A percentile compares a stretch with the other conserved stretches of the same genome.
phyloP scores from a whole-genome alignment of 495 filamentous ascomycete species.

The Sphaerosporella brunnea region DNA sequence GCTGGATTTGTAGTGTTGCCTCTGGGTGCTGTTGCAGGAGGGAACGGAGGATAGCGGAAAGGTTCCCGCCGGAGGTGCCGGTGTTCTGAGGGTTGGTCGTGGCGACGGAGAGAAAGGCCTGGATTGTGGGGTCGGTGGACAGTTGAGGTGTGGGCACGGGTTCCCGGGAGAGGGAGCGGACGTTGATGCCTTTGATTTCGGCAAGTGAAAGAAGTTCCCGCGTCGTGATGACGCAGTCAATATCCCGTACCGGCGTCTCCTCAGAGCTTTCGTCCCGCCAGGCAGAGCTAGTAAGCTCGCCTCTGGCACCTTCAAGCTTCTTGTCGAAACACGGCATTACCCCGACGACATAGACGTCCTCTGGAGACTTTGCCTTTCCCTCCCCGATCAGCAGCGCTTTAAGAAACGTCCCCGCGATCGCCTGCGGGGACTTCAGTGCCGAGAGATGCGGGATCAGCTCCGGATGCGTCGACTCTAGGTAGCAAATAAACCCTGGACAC shows the following conservation, averaged over 20 bases:
- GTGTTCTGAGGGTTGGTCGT: slow-evolving; percentile 46
- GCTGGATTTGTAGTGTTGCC: slow-evolving; percentile 45
- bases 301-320: slow-evolving; percentile 86
- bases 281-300: slow-evolving; percentile 66
- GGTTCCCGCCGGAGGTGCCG: slow-evolving; percentile 78
- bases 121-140: slow-evolving; percentile 22
- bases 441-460: slow-evolving; percentile 84
- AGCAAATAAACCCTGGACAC: slow-evolving; percentile 96
- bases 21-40: slow-evolving; percentile 51
- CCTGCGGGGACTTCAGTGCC: slow-evolving; percentile 81
- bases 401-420: slow-evolving; percentile 69
- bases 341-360: slow-evolving; percentile 79
- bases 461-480: slow-evolving; percentile 92
- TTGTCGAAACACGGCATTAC: slow-evolving; percentile 99
- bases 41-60: slow-evolving; percentile 58
- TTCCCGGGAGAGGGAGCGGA: slow-evolving; percentile 47
- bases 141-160: slow-evolving; percentile 28
- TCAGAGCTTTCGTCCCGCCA: slow-evolving; percentile 36
- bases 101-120: slow-evolving; percentile 16
- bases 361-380: slow-evolving; percentile 37
- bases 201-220: slow-evolving; percentile 82
- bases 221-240: slow-evolving; percentile 93
- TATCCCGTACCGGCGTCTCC: slow-evolving; percentile 44
- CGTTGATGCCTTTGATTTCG: slow-evolving; percentile 52
- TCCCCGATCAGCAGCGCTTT: slow-evolving; percentile 62